These are phyloP conservation scores for Jacaranda copaia DNA, from an alignment of 257 asterid genomes.

Conservation along the genomic window DNA sequence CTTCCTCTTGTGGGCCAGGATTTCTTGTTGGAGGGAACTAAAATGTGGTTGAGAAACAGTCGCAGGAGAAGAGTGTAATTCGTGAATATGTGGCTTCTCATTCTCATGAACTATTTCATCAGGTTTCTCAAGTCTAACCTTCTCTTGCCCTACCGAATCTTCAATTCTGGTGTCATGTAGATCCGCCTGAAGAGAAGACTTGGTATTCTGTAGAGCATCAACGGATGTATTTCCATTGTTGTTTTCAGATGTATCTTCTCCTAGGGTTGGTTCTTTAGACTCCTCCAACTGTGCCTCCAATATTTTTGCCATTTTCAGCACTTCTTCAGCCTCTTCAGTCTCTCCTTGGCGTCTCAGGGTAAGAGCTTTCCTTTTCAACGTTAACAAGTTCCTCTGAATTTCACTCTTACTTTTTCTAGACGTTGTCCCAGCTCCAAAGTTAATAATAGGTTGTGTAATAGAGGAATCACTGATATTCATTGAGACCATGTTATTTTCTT, in stretches of 20 bases:
- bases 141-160: neutral
- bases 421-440: slow-evolving; percentile 36
- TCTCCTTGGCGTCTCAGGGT: slow-evolving; percentile 85
- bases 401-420: slow-evolving; percentile 71
- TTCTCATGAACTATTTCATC: slow-evolving; percentile 39
- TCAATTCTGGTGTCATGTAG: neutral
- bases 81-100: slow-evolving; percentile 43
- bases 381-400: slow-evolving; percentile 82
- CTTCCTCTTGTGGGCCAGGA: slow-evolving; percentile 77
- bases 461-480: slow-evolving; percentile 31
- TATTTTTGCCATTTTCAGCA: slow-evolving; percentile 59
- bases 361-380: slow-evolving; percentile 83
- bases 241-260: slow-evolving; percentile 42
- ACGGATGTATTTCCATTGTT: slow-evolving; percentile 23
- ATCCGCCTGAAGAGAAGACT: slow-evolving; percentile 41
- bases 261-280: slow-evolving; percentile 52
- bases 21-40: slow-evolving; percentile 59
- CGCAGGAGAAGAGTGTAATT: slow-evolving; percentile 38
- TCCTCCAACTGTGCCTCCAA: slow-evolving; percentile 77
- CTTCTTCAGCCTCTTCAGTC: slow-evolving; percentile 82
- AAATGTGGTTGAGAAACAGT: slow-evolving; percentile 45
- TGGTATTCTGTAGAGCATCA: slow-evolving; percentile 34
- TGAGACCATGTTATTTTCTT: slow-evolving; percentile 45
- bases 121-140: slow-evolving; percentile 40
- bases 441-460: slow-evolving; percentile 36